A percentile compares a stretch with the other conserved stretches of the same genome.
Conservation (phyloP, 169 alveolate species). For the Plasmodium gonderi region DNA sequence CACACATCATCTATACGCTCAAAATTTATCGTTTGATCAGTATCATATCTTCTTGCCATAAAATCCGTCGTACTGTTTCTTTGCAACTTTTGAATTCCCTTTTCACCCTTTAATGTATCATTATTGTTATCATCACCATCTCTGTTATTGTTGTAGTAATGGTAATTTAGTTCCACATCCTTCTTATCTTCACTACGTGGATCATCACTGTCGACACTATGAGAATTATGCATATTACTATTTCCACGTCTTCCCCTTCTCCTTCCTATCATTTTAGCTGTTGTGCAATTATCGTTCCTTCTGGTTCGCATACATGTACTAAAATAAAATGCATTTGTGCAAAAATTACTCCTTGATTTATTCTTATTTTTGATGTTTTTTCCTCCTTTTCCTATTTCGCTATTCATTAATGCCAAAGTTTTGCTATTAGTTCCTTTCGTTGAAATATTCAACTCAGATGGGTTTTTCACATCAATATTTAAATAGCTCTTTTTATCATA, state of each 20-base stretch:
- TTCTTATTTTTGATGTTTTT: background rate
- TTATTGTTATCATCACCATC: background rate
- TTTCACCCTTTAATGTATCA: background rate
- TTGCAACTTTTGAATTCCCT: constrained; percentile 1
- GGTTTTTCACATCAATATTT: background rate
- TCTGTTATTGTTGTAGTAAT: background rate
- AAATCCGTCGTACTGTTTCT: constrained; percentile 48
- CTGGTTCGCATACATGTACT: background rate
- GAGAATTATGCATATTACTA: background rate
- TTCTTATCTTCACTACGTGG: background rate
- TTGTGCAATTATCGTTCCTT: background rate
- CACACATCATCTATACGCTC: constrained; percentile 40
- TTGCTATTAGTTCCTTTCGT: constrained; percentile 29
- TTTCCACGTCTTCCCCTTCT: background rate
- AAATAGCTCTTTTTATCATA: constrained; percentile 10
- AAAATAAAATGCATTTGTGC: background rate
- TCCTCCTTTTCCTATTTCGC: constrained; percentile 12
- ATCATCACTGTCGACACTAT: background rate
- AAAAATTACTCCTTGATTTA: background rate
- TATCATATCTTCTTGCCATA: constrained; percentile 34
- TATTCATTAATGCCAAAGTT: constrained; percentile 13
- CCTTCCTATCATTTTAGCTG: background rate
- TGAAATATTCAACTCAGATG: constrained; percentile 23
- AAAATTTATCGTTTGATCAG: constrained; percentile 63
- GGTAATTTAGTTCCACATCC: background rate